Base-by-base conservation (phyloP, 805 yeast species). In the Wickerhamiella parazyma region DNA sequence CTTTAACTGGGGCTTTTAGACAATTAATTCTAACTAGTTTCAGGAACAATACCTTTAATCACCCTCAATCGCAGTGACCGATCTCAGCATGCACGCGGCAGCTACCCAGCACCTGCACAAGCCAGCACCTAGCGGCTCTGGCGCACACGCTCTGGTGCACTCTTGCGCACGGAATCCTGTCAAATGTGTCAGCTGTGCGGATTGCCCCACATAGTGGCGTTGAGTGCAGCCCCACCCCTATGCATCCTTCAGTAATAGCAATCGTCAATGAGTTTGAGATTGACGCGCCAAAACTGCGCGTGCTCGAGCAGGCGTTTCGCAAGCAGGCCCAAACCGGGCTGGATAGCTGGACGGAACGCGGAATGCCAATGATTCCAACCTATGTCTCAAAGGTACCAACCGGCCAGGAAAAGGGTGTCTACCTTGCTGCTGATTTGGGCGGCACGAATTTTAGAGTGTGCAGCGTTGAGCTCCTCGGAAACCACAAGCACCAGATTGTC, bases 371-470 rank as follows among this genome's bases (percentile, higher is more conserved):
- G 98, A 84, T 91, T 54, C 97, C 97, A 29, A 75, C 95, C 1
- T 89, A 63, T 58, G 94, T 89, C 26, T 83, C 95, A 7, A 70
- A 73, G 9, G 72, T 84, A 45, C 98, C 98, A 18, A 72, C 71
- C 35, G 98, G 98, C 36, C 69, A 72, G 38, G 98, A 89, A 60
- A 69, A 67, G 44, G 97, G 97, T 36, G 68, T 82, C 33, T 75
- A 71, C 49, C 66, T 89, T 48, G 97, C 97, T 44, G 94, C 91
- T 4, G 97, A 89, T 58, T 69, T 89, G 42, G 98, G 98, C 49
- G 97, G 97, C 41, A 87, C 97, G 46, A 87, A 91, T 61, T 85
- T 89, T 65, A 72, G 98, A 55, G 95, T 91, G 20, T 86, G 96
- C 59, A 85, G 95, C 1, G 87, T 89, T 24, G 60, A 70, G 29